These are phyloP conservation scores for Gentiana straminea DNA, from an alignment of 257 asterid species.

Conservation along the genomic window DNA sequence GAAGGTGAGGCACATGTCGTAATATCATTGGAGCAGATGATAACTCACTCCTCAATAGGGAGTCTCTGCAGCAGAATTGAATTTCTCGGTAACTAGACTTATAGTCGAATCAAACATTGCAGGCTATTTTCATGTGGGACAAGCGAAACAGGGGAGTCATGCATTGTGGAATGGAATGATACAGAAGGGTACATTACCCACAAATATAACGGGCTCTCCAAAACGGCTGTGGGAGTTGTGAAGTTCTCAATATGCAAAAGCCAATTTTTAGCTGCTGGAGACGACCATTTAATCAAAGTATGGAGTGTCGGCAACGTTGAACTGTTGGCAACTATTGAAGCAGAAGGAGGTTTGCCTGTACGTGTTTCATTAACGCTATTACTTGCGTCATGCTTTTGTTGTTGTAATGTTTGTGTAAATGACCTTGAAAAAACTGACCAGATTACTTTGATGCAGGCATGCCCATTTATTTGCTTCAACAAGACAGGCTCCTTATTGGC, in stretches of 20 bases:
- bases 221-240: constrained; percentile 23
- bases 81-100: not conserved
- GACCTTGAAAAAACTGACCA: no score
- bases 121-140: constrained; percentile 80
- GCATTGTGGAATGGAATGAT: constrained; percentile 56
- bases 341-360: constrained; percentile 50
- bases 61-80: no score
- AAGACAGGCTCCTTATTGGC: constrained; percentile 50
- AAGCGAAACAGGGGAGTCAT: constrained; percentile 42
- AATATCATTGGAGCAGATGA: no score
- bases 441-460: constrained; percentile 23
- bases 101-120: constrained; percentile 8
- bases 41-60: no score
- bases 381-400: not conserved
- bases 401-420: no score
- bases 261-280: constrained; percentile 54
- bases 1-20: no score
- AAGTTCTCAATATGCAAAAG: constrained; percentile 34
- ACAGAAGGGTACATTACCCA: constrained; percentile 37
- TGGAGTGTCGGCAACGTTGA: constrained; percentile 49
- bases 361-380: constrained; percentile 2
- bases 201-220: constrained; percentile 43
- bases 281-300: constrained; percentile 48
- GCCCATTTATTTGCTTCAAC: constrained; percentile 51
- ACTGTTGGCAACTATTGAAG: constrained; percentile 34